phyloP scores from a whole-genome alignment of 768 basidiomycete species.

The Termitomyces sp. region DNA sequence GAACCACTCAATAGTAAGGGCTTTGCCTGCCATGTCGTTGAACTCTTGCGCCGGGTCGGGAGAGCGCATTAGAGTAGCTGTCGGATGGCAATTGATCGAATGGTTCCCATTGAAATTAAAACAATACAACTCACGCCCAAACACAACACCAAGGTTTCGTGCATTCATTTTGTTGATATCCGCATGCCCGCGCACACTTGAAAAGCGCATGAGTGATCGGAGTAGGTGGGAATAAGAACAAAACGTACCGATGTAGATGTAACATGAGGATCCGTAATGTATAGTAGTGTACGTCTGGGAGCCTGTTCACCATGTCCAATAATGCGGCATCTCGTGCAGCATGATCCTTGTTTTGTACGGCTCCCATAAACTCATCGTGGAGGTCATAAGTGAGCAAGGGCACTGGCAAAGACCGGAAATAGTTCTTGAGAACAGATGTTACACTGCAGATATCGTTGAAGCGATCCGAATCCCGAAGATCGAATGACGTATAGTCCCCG shows the following conservation, averaged over 20 bases:
- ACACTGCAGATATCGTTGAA: conserved; percentile 98
- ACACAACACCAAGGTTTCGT: conserved; percentile 94
- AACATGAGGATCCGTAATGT: conserved; percentile 81
- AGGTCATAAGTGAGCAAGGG: conserved; percentile 89
- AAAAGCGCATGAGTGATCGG: conserved; percentile 22
- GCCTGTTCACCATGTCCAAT: conserved; percentile 63
- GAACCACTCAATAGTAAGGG: conserved; percentile 90
- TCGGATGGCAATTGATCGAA: conserved; percentile 11
- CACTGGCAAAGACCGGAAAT: conserved; percentile 89
- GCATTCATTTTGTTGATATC: conserved; percentile 90
- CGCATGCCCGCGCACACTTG: conserved; percentile 58
- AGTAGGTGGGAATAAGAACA: not conserved
- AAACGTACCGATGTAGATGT: conserved; percentile 79
- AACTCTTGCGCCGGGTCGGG: conserved; percentile 85
- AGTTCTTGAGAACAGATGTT: conserved; percentile 95
- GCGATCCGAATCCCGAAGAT: conserved; percentile 78
- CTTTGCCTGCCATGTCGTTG: conserved; percentile 96
- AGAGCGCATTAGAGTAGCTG: conserved; percentile 94
- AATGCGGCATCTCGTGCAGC: conserved; percentile 56
- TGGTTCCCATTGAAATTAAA: not conserved
- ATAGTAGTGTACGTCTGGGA: conserved; percentile 86
- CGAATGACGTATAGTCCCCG: conserved; percentile 86
- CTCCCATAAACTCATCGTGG: conserved; percentile 85
- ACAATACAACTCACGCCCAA: conserved; percentile 76
- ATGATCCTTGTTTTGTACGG: conserved; percentile 67